These are phyloP conservation scores for Neurospora discreta DNA, from an alignment of 495 filamentous ascomycete genomes.

Conservation along the genomic window DNA sequence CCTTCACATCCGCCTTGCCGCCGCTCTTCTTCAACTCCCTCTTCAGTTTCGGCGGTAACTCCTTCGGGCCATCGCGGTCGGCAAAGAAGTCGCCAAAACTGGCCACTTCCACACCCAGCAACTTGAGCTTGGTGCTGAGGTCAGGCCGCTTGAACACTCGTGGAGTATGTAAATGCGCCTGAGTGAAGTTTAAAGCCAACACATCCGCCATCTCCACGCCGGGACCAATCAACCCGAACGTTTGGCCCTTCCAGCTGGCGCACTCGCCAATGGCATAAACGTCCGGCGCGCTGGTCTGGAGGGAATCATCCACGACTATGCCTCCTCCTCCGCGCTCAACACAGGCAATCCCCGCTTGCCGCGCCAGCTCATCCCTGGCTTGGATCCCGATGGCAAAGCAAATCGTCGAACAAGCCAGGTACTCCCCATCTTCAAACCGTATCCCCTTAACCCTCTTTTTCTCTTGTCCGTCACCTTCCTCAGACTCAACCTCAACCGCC, in stretches of 20 bases:
- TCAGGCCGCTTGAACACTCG: slow-evolving; percentile 75
- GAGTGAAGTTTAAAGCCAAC: slow-evolving; percentile 86
- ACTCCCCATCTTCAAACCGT: slow-evolving; percentile 74
- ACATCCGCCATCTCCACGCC: slow-evolving; percentile 97
- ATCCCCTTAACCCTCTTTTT: slow-evolving; percentile 67
- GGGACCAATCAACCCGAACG: slow-evolving; percentile 87
- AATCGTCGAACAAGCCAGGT: slow-evolving; percentile 71
- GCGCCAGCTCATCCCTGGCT: slow-evolving; percentile 71
- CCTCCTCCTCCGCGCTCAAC: slow-evolving; percentile 59
- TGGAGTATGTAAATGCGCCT: slow-evolving; percentile 59
- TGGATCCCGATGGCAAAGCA: slow-evolving; percentile 92
- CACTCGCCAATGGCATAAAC: slow-evolving; percentile 94
- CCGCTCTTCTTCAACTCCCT: slow-evolving; percentile 27
- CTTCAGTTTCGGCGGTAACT: slow-evolving; percentile 47
- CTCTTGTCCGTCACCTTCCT: background rate
- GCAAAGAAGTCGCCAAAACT: slow-evolving; percentile 97
- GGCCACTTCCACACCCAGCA: slow-evolving; percentile 88
- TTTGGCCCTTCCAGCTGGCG: slow-evolving; percentile 87
- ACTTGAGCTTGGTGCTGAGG: slow-evolving; percentile 87
- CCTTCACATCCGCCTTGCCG: slow-evolving; percentile 56
- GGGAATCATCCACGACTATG: slow-evolving; percentile 59
- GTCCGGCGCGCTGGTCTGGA: slow-evolving; percentile 60
- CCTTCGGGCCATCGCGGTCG: slow-evolving; percentile 74
- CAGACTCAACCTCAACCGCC: slow-evolving; percentile 46
- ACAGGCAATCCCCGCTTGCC: slow-evolving; percentile 59